Evolutionary conservation across 2,329 filamentous ascomycete species (phyloP), one percentile per base, ranked within the genome.

Genomic region (Magnaporthiopsis incrustans): DNA sequence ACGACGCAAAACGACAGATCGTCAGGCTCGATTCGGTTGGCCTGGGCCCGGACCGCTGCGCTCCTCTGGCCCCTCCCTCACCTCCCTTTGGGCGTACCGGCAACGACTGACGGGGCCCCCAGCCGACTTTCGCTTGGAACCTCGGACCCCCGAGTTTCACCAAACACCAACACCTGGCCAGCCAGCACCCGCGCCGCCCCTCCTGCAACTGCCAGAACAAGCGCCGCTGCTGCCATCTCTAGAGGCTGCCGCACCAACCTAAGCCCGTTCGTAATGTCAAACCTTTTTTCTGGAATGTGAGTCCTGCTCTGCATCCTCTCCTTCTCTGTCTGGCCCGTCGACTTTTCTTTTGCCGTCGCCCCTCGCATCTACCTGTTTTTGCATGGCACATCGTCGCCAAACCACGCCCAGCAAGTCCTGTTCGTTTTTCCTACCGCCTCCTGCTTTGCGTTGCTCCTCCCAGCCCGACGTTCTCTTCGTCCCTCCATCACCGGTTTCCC

Each of bases 241-340:
- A 53, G 44, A 53, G 44, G 44, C 44, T 53, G 44, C 44, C 7
- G 44, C 44, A 53, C 44, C 44, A n/a, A 53, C 44, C 44, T 7
- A 35, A 53, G 18, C 44, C 44, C 22, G 44, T 53, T 58, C 58
- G 32, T 63, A 57, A 74, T 77, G 79, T 71, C 70, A 64, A 67
- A 68, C 65, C 65, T 70, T 30, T 69, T 70, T 66, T 70, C 68
- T 22, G 68, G 68, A 64, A 70, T 70, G 68, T 70, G 64, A 65
- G 68, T 69, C 32, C n/a, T 38, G 25, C 25, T n/a, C 11, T 56
- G 50, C 32, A 25, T 30, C 1, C 25, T 56, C 22, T 56, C 44
- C 32, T 8, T 50, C 53, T 56, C 27, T 30, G 27, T 30, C 27
- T 30, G 25, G 38, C 26, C 27, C 7, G 26, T 61, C 35, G n/a